Percentiles rank a stretch among this genome's conserved stretches.
Conservation (phyloP, 1,284 basidiomycete species). For the Puccinia sorghi region DNA sequence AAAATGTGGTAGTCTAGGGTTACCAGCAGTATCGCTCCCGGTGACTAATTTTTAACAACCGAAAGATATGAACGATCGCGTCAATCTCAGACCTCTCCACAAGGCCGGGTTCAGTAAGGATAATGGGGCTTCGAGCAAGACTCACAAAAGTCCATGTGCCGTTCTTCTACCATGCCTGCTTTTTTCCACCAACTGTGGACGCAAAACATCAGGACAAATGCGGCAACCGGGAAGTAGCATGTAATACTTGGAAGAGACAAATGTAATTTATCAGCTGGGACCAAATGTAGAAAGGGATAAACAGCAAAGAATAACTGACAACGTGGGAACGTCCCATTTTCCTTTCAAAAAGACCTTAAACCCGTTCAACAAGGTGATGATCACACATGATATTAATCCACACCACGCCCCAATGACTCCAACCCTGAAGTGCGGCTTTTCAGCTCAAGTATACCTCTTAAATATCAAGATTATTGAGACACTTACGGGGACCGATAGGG, state of each 20-base stretch:
- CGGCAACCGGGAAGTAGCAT: constrained; percentile 37
- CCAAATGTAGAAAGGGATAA: neutral
- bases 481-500: constrained; percentile 65
- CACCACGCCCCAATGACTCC: constrained; percentile 47
- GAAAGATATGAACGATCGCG: neutral
- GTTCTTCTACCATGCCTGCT: constrained; percentile 28
- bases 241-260: constrained; percentile 26
- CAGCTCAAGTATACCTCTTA: neutral
- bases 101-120: neutral
- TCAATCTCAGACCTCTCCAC: neutral
- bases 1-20: neutral
- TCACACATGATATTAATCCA: constrained; percentile 34
- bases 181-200: constrained; percentile 48
- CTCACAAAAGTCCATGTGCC: constrained; percentile 48
- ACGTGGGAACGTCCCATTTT: constrained; percentile 35
- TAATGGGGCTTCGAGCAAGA: neutral
- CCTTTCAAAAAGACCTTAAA: constrained; percentile 42
- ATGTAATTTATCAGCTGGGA: neutral
- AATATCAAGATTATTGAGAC: neutral
- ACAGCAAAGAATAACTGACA: constrained; percentile 12
- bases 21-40: constrained; percentile 40
- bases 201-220: constrained; percentile 34
- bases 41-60: constrained; percentile 22
- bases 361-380: constrained; percentile 47
- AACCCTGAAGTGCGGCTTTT: constrained; percentile 2